These are phyloP conservation scores for Rubus parviflorus DNA, from an alignment of 306 rosid species.

Conservation along the genomic window DNA sequence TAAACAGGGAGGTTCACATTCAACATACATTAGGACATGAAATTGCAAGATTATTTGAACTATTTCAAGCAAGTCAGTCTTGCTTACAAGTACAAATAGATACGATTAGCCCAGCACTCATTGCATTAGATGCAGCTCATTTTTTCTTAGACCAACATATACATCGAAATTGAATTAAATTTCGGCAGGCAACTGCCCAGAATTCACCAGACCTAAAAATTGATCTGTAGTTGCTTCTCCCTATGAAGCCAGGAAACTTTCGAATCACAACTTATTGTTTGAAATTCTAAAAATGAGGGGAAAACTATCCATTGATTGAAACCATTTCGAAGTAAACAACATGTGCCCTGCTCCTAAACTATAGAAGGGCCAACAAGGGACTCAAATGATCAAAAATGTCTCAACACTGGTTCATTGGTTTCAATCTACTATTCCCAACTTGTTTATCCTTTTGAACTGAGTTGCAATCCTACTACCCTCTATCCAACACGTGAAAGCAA, in stretches of 20 bases:
- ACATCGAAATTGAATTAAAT: neutral
- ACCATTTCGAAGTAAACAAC: neutral
- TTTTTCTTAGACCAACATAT: neutral
- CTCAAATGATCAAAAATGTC: neutral
- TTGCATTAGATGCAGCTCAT: neutral
- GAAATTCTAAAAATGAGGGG: neutral
- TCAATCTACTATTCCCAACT: neutral
- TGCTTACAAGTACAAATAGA: neutral
- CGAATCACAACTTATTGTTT: neutral
- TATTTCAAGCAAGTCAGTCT: neutral
- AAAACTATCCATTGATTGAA: neutral
- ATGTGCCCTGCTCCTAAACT: neutral
- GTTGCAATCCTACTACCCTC: slow-evolving; percentile 13
- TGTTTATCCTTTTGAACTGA: slow-evolving; percentile 4
- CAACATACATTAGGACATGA: neutral
- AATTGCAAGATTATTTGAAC: neutral
- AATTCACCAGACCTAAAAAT: neutral
- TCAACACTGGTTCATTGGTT: neutral
- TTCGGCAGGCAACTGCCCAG: neutral
- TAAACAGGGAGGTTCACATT: neutral
- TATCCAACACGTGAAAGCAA: neutral
- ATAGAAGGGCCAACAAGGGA: neutral
- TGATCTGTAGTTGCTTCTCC: neutral
- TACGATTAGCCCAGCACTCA: neutral
- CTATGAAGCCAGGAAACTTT: neutral